Percentiles rank a stretch among this genome's conserved stretches.
These are phyloP conservation scores for Serendipita sp. DNA, from an alignment of 768 basidiomycete species.

Conservation along the genomic window DNA sequence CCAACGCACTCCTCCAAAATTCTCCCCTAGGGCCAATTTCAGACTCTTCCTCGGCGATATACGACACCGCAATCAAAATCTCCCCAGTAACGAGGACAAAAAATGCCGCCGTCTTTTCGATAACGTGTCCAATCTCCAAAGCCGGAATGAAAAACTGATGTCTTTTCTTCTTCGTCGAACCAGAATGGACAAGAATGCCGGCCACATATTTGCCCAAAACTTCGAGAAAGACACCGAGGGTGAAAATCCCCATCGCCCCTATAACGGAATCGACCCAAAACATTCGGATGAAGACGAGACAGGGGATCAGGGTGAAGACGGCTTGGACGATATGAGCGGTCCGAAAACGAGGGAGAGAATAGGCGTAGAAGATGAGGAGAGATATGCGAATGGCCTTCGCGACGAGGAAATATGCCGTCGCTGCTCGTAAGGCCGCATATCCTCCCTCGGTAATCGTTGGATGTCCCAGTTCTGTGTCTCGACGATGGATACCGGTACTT, in stretches of 20 bases:
- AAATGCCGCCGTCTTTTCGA: constrained; percentile 7
- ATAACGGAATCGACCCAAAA: not conserved
- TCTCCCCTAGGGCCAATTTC: not conserved
- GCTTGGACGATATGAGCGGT: constrained; percentile 6
- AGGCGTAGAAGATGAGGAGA: not conserved
- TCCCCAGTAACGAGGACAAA: constrained; percentile 8
- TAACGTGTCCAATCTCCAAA: constrained; percentile 5
- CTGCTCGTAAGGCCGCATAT: not conserved
- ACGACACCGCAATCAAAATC: constrained; percentile 2
- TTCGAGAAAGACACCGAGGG: not conserved
- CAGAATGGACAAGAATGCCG: not conserved
- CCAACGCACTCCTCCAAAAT: not conserved
- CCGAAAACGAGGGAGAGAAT: constrained; percentile 4
- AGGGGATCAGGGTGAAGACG: not conserved
- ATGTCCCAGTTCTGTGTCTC: not conserved
- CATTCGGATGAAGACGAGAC: constrained; percentile 4
- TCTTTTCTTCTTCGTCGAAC: not conserved
- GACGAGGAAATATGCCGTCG: constrained; percentile 7
- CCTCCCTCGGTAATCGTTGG: not conserved
- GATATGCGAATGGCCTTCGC: constrained; percentile 4
- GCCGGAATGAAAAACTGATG: constrained; percentile 2
- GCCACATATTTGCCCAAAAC: not conserved
- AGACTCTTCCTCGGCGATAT: not conserved
- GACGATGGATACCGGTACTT: not conserved
- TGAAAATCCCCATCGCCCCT: not conserved